Evolutionary conservation across 2,329 filamentous ascomycete species (phyloP).

Genomic region (Pseudogymnoascus sp.): DNA sequence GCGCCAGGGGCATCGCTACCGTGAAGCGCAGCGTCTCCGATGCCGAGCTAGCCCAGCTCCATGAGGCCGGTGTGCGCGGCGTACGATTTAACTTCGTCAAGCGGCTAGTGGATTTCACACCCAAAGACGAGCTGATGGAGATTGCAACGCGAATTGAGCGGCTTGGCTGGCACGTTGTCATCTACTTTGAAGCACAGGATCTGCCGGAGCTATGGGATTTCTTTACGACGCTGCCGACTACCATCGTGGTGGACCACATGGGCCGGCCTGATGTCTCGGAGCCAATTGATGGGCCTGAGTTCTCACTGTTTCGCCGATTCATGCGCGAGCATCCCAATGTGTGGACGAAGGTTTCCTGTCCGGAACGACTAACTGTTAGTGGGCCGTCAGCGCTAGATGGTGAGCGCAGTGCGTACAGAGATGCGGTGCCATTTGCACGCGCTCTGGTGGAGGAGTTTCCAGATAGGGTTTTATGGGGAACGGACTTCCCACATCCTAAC

Average conservation of each 20-base stretch:
- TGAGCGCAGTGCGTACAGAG: conserved; percentile 21
- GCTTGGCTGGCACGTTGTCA: conserved; percentile 26
- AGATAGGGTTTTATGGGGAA: conserved; percentile 31
- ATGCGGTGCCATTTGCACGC: conserved; percentile 28
- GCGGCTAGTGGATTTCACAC: conserved; percentile 12
- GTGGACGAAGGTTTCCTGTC: conserved; percentile 34
- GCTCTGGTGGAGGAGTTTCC: conserved; percentile 30
- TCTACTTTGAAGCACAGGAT: conserved; percentile 17
- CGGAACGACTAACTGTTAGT: conserved; percentile 30
- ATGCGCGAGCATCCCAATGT: conserved; percentile 26
- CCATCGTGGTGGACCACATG: conserved; percentile 33
- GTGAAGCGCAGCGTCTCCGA: conserved; percentile 10
- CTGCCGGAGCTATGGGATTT: conserved; percentile 20
- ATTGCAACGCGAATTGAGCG: conserved; percentile 29
- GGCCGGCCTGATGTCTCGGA: conserved; percentile 23
- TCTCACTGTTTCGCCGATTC: conserved; percentile 27
- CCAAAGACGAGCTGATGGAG: conserved; percentile 31
- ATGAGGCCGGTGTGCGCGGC: conserved; percentile 27
- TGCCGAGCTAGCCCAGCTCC: conserved; percentile 23
- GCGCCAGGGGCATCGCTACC: not conserved
- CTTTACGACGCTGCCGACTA: conserved; percentile 19
- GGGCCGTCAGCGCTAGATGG: conserved; percentile 17
- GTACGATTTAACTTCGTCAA: conserved; percentile 33
- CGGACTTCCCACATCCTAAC: conserved; percentile 24
- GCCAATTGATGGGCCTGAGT: conserved; percentile 26